phyloP scores from a whole-genome alignment of 2,329 filamentous ascomycete genomes.

The Trichoderma sp. region DNA sequence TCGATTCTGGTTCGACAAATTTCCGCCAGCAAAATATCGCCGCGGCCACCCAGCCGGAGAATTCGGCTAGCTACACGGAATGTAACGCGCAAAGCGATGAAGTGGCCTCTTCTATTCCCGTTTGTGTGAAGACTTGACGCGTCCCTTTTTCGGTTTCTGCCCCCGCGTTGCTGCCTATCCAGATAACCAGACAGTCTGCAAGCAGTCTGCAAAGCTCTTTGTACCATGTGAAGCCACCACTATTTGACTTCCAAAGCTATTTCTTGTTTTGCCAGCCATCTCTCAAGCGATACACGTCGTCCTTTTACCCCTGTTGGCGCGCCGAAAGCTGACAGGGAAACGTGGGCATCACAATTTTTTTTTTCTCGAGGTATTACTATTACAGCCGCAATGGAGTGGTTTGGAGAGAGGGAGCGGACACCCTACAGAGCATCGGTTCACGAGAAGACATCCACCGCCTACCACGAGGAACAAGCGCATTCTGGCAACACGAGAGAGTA shows the following conservation, averaged over 20 bases:
- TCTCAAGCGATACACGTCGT: not conserved
- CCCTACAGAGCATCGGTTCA: constrained; percentile 9
- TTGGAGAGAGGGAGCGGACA: constrained; percentile 2
- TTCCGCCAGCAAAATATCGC: constrained; percentile 1
- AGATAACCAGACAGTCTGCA: not conserved
- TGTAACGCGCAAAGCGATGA: constrained; percentile 26
- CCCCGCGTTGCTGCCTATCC: not conserved
- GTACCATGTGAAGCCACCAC: constrained; percentile 13
- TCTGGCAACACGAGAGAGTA: not conserved
- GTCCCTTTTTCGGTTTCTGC: not conserved
- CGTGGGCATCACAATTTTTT: not conserved
- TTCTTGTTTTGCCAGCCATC: not conserved
- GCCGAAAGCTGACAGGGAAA: not conserved
- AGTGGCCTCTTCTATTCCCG: constrained; percentile 30
- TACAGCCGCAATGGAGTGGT: constrained; percentile 11
- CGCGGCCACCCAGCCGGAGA: constrained; percentile 8
- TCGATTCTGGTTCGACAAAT: not conserved
- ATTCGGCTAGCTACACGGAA: constrained; percentile 11
- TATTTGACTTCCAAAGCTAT: not conserved
- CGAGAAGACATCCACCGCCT: not conserved
- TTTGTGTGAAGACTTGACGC: not conserved
- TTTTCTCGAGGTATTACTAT: not conserved
- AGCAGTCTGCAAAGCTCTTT: not conserved
- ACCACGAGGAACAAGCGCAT: not conserved
- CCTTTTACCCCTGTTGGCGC: not conserved